Percentiles rank a stretch among this genome's conserved stretches.
phyloP scores from a whole-genome alignment of 1,139 yeast species.

The Sugiyamaella paludigena region DNA sequence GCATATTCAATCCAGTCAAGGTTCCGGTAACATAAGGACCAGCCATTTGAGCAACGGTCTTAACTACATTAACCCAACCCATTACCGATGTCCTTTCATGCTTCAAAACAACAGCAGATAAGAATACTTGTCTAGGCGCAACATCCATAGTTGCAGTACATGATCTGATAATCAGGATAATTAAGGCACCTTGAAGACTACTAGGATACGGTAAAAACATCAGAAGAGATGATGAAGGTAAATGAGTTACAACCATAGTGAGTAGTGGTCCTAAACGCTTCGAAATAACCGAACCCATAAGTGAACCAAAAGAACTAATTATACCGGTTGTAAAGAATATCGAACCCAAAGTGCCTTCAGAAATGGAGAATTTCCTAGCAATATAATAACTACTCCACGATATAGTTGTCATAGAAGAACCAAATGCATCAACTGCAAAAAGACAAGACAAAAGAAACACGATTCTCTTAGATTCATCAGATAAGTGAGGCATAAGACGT shows the following conservation, averaged over 20 bases:
- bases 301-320: constrained; percentile 54
- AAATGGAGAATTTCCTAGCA: constrained; percentile 30
- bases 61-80: constrained; percentile 78
- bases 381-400: constrained; percentile 83
- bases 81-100: constrained; percentile 66
- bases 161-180: constrained; percentile 46
- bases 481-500: constrained; percentile 27
- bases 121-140: constrained; percentile 72
- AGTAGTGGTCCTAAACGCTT: constrained; percentile 67
- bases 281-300: constrained; percentile 68
- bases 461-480: constrained; percentile 25
- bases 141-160: constrained; percentile 73
- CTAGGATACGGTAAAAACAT: constrained; percentile 48
- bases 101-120: constrained; percentile 60
- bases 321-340: constrained; percentile 59
- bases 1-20: constrained; percentile 50
- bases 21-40: constrained; percentile 74
- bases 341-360: constrained; percentile 40
- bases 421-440: constrained; percentile 68
- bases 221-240: constrained; percentile 67
- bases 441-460: constrained; percentile 47
- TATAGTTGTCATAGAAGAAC: constrained; percentile 75
- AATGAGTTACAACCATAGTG: constrained; percentile 68
- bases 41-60: constrained; percentile 70
- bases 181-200: constrained; percentile 29